A percentile compares a stretch with the other conserved stretches of the same genome.
Evolutionary conservation across 306 rosid genomes (phyloP).

Genomic region (Rosa rugosa): DNA sequence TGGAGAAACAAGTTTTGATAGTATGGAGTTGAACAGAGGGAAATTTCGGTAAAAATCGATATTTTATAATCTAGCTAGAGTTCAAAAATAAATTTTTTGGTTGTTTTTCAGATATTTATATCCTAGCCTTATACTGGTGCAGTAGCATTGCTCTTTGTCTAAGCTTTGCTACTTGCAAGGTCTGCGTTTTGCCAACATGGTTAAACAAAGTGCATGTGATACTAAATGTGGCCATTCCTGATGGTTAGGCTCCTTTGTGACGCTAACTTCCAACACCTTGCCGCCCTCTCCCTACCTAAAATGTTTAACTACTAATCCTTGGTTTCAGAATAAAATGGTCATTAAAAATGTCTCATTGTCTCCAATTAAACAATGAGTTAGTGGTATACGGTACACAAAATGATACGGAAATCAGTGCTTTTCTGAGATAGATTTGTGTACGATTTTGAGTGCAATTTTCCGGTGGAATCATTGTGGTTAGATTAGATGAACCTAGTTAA

Average conservation of each 20-base stretch:
- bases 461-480: conserved; percentile 15
- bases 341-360: conserved; percentile 4
- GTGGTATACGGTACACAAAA: conserved; percentile 22
- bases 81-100: too few relatives aligned
- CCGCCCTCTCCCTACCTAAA: conserved; percentile 5
- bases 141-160: conserved; percentile 9
- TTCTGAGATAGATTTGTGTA: not conserved
- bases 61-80: not conserved
- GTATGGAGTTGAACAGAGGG: not conserved
- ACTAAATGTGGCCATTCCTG: not conserved
- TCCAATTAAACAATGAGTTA: conserved; percentile 9
- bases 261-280: conserved; percentile 11
- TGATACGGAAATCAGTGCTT: conserved; percentile 23
- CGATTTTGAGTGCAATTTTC: conserved; percentile 10
- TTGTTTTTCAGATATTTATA: not conserved
- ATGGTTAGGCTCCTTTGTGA: conserved; percentile 13
- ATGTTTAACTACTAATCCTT: not conserved
- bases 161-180: conserved; percentile 7
- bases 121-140: not conserved
- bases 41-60: too few relatives aligned
- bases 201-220: conserved; percentile 1
- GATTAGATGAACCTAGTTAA: conserved; percentile 17
- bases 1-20: not conserved
- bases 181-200: conserved; percentile 9
- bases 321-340: not conserved